These are phyloP conservation scores for Mycena galopus DNA, from an alignment of 768 basidiomycete species.

Conservation along the genomic window DNA sequence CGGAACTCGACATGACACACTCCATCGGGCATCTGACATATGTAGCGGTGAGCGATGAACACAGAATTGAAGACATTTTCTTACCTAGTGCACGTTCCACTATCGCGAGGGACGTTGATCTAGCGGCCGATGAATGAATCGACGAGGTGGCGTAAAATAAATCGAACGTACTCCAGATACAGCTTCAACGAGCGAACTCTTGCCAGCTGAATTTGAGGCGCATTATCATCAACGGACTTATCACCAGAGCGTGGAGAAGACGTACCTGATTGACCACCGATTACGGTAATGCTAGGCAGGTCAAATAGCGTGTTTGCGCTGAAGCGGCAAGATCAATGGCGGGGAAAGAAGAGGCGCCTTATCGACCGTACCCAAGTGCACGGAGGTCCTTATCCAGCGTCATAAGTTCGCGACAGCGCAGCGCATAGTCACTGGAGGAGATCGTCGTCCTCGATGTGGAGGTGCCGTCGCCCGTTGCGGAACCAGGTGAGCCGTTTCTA, in stretches of 20 bases:
- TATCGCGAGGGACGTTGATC: constrained; percentile 74
- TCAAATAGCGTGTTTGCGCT: constrained; percentile 57
- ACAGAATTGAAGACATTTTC: neutral
- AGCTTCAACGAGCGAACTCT: constrained; percentile 71
- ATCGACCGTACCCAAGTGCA: constrained; percentile 51
- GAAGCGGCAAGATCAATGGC: constrained; percentile 18
- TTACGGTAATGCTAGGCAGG: constrained; percentile 67
- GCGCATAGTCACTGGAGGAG: constrained; percentile 52
- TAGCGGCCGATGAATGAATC: constrained; percentile 36
- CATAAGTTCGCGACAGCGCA: constrained; percentile 54
- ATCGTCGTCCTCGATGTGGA: constrained; percentile 17
- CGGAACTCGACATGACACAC: constrained; percentile 59
- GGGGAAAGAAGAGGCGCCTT: neutral
- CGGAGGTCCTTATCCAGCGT: constrained; percentile 53
- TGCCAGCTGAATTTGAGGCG: constrained; percentile 59
- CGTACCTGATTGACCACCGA: constrained; percentile 69
- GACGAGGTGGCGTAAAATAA: neutral
- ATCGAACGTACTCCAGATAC: constrained; percentile 61
- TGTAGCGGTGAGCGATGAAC: neutral
- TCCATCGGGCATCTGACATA: constrained; percentile 66
- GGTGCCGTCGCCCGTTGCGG: neutral
- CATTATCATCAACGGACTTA: neutral
- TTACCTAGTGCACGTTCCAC: constrained; percentile 71
- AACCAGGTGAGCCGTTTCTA: neutral
- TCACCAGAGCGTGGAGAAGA: neutral